phyloP scores from a whole-genome alignment of 192 early-diverging fungal species.

The Backusella tarrabulga region DNA sequence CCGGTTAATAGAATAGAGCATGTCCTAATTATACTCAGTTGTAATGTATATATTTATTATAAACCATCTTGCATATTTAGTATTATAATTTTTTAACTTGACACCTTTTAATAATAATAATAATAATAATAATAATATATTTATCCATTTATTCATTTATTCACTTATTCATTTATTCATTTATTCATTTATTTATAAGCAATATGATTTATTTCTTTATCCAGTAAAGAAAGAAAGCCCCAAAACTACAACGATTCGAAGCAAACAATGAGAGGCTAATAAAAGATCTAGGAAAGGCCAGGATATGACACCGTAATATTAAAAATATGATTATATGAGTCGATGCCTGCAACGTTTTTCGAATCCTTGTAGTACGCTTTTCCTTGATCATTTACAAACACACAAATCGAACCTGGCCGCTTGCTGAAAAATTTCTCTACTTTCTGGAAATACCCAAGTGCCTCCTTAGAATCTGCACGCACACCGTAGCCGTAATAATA shows the following conservation, averaged over 20 bases:
- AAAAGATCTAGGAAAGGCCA: not conserved
- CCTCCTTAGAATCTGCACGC: not conserved
- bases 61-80: not conserved
- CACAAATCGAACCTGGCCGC: not conserved
- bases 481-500: not conserved
- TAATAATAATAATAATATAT: not conserved
- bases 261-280: not conserved
- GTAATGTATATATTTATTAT: not conserved
- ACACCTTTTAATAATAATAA: not conserved
- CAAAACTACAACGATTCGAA: not conserved
- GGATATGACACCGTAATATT: not conserved
- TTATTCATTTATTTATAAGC: not conserved
- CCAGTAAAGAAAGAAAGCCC: not conserved
- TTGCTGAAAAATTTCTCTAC: not conserved
- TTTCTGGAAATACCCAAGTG: not conserved
- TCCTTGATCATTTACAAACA: not conserved
- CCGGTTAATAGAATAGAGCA: constrained; percentile 19
- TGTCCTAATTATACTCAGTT: not conserved
- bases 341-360: not conserved
- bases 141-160: too few species aligned
- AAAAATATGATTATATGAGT: not conserved
- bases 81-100: not conserved
- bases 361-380: not conserved
- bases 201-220: not conserved
- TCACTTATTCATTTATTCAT: too few species aligned